Conservation (phyloP, 805 yeast species). For the Spathaspora girioi region DNA sequence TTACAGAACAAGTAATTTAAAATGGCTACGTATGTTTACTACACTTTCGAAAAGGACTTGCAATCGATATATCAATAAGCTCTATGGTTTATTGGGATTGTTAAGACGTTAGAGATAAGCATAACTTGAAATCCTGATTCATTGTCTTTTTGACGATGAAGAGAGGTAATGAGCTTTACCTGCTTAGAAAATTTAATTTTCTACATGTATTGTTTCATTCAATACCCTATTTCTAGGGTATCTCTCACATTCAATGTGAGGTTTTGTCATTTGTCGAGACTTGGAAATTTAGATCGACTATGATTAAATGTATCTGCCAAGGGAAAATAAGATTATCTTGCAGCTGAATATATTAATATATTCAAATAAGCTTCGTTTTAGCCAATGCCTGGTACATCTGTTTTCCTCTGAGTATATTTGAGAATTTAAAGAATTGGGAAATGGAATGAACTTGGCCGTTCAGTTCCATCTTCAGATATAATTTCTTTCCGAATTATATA, state of each 20-base stretch:
- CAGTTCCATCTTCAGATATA: slow-evolving; percentile 25
- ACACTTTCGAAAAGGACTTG: not conserved
- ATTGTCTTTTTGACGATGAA: not conserved
- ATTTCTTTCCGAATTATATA: slow-evolving; percentile 20
- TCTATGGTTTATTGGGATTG: slow-evolving; percentile 3
- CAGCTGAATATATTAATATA: slow-evolving; percentile 22
- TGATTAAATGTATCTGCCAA: slow-evolving; percentile 19
- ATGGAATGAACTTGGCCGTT: slow-evolving; percentile 38
- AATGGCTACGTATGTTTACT: slow-evolving; percentile 34
- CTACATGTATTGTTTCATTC: slow-evolving; percentile 6
- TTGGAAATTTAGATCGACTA: slow-evolving; percentile 8
- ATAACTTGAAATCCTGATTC: slow-evolving; percentile 3
- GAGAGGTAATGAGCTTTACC: slow-evolving; percentile 6
- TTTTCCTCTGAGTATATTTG: slow-evolving; percentile 35
- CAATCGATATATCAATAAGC: not conserved
- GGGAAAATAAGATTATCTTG: slow-evolving; percentile 42
- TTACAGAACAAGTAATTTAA: slow-evolving; percentile 9
- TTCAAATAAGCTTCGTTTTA: slow-evolving; percentile 21
- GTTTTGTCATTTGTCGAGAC: slow-evolving; percentile 11
- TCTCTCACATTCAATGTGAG: slow-evolving; percentile 10
- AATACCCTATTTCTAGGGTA: slow-evolving; percentile 8
- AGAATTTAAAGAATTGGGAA: slow-evolving; percentile 18
- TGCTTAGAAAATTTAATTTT: not conserved
- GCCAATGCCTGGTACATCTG: slow-evolving; percentile 44
- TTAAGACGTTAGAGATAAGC: slow-evolving; percentile 5